Evolutionary conservation across 306 rosid genomes (phyloP), one percentile per base, ranked within the genome.

Genomic region (Rosa rugosa): DNA sequence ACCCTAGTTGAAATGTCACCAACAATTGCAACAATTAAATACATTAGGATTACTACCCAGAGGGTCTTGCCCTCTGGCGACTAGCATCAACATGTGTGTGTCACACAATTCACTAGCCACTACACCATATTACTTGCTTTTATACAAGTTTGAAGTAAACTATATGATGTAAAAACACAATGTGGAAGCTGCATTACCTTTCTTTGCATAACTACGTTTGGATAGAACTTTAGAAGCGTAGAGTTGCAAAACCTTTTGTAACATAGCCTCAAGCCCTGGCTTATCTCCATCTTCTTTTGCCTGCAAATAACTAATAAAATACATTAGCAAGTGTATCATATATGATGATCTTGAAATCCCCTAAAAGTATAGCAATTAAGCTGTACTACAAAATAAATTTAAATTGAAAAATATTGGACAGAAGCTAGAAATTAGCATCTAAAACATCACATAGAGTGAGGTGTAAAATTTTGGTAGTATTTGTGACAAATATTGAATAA

Each of bases 231-330:
- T 88, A 69, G 97, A 89, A 81, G 99, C 99, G 80, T 92, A 92
- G 31, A 91, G 92, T 83, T 92, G 99, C 87, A 94, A 86, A 76
- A 94, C 97, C 87, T 94, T 94, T 83, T 87, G 97, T 82, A 94
- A 56, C 97, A 94, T 94, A 75, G 99, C 97, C 93, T 88, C 97
- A 50, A 94, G 83, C 72, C 99, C 99, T 11, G 99, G 99, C 88
- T 91, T 94, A 85, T 94, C 99, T 45, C 88, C 97, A 80, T 94
- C 97, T 91, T 85, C 97, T 82, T 92, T 92, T 64, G 95, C 97
- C 97, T 91, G 87, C 57, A 85, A 81, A 81, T 77, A 63, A 87
- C 49, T 44, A 82, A 71, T 68, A 65, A 84, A 69, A 77, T 56
- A 77, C 69, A 76, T 69, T 46, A 76, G 76, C 51, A 45, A 68